Base-by-base conservation (phyloP, 306 rosid genomes). In the Macrotyloma uniflorum region DNA sequence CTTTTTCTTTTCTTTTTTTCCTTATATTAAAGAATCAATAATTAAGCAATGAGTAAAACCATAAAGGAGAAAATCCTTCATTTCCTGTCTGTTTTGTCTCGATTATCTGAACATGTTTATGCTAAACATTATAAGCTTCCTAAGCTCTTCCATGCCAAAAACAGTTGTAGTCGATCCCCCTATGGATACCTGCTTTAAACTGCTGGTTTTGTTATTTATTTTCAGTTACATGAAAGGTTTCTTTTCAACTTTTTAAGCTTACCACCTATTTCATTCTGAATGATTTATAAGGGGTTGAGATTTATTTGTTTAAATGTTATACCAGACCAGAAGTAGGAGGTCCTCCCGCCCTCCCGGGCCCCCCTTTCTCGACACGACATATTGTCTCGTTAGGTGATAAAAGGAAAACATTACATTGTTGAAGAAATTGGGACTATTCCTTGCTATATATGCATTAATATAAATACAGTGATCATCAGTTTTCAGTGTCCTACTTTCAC, bases 81-180 rank as follows among this genome's bases (percentile, higher is more conserved):
- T 73, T n/a, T 50, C 3, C 49, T 76, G 5, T 45, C 36, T 33
- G 38, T 6, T 14, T 24, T 58, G 9, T 23, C 26, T 58, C 15
- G 11, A 28, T 59, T 14, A 32, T 26, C 42, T 8, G 42, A 12
- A 7, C 11, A 26, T 14, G 4, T 9, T 24, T 58, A 26, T 30
- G 42, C 42, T 59, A 28, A 32, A 32, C 47, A 58, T 51, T 69
- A 9, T 5, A 59, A 36, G 72, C 74, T 75, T n/a, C 26, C 82
- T 54, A 23, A 19, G 45, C 20, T 45, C 71, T 77, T 24, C 51
- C 55, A 63, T 51, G 55, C 46, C 43, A 70, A 42, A 63, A 51
- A 8, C 20, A 49, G 42, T 40, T 43, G 42, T 45, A 6, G 54
- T 30, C 45, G 51, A 43, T 42, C 28, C 36, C 58, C 22, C 8